Evolutionary conservation across 2,329 filamentous ascomycete species (phyloP).

Genomic region (Fusarium devonianum): DNA sequence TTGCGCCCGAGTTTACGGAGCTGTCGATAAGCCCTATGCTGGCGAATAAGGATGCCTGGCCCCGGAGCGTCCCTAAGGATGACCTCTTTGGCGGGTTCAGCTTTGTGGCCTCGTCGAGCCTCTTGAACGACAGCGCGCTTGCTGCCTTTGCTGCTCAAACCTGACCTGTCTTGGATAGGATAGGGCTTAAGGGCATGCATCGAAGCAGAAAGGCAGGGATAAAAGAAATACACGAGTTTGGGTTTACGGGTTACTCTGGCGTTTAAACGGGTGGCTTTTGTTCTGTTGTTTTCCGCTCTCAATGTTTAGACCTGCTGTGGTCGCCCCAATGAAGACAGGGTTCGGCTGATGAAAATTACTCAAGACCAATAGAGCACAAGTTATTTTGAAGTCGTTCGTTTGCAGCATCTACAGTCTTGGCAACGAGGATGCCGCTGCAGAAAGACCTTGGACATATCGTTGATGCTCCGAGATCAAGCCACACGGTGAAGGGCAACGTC

Average conservation of each 20-base stretch:
- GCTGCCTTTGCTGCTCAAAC: constrained; percentile 35
- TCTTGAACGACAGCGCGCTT: constrained; percentile 60
- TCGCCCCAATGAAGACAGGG: neutral
- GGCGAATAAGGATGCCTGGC: constrained; percentile 53
- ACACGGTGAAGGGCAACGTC: constrained; percentile 13
- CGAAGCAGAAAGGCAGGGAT: too few species aligned
- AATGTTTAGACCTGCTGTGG: neutral
- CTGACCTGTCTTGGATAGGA: constrained; percentile 12
- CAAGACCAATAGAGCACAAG: neutral
- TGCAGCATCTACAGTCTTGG: neutral
- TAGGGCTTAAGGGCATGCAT: neutral
- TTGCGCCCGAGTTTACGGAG: constrained; percentile 89
- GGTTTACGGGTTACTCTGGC: constrained; percentile 7
- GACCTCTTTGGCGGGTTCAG: constrained; percentile 71
- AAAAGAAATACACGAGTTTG: constrained; percentile 6
- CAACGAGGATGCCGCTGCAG: neutral
- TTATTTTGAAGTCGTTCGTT: neutral
- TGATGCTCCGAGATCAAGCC: constrained; percentile 8
- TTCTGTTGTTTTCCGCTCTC: constrained; percentile 4
- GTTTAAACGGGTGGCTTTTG: constrained; percentile 18
- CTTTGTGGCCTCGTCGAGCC: constrained; percentile 66
- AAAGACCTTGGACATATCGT: neutral
- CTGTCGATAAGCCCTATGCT: constrained; percentile 79
- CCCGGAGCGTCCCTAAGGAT: constrained; percentile 53
- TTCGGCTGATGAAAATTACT: neutral